Evolutionary conservation across 2,329 filamentous ascomycete genomes (phyloP).

Genomic region (Orbilia blumenaviensis): DNA sequence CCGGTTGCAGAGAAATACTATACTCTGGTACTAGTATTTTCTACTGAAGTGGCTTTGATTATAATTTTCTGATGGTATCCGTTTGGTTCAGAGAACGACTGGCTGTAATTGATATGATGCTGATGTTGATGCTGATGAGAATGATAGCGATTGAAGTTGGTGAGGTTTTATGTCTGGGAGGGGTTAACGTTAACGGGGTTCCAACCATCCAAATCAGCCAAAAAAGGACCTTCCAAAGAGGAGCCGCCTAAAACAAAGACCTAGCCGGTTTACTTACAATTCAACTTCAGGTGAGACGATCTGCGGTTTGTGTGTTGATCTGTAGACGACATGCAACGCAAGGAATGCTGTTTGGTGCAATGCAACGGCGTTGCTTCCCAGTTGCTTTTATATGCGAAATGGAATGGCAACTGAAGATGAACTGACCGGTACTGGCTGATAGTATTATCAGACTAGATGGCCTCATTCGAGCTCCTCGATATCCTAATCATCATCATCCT

Average conservation of each 20-base stretch:
- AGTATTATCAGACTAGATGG: not conserved
- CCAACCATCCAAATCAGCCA: not conserved
- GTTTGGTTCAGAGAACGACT: constrained; percentile 25
- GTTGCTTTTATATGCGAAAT: no score
- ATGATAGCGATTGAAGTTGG: constrained; percentile 14
- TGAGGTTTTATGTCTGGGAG: constrained; percentile 20
- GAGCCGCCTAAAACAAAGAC: not conserved
- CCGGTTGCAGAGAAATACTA: not conserved
- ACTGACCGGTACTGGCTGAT: not conserved
- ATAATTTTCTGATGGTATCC: not conserved
- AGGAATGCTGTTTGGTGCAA: not conserved
- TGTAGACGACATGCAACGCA: constrained; percentile 53
- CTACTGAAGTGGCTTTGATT: not conserved
- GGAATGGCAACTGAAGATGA: no score
- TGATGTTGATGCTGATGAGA: no score
- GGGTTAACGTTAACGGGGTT: no score
- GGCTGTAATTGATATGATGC: constrained; percentile 26
- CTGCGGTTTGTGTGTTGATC: constrained; percentile 47
- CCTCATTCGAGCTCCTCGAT: not conserved
- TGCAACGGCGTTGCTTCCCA: no score
- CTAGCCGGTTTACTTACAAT: not conserved
- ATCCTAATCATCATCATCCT: constrained; percentile 1
- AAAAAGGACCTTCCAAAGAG: not conserved
- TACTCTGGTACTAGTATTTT: no score
- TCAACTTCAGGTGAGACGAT: constrained; percentile 16